Evolutionary conservation across 225 moss, liverwort and hornwort species (phyloP).

Genomic region (Pseudisothecium myosuroides): DNA sequence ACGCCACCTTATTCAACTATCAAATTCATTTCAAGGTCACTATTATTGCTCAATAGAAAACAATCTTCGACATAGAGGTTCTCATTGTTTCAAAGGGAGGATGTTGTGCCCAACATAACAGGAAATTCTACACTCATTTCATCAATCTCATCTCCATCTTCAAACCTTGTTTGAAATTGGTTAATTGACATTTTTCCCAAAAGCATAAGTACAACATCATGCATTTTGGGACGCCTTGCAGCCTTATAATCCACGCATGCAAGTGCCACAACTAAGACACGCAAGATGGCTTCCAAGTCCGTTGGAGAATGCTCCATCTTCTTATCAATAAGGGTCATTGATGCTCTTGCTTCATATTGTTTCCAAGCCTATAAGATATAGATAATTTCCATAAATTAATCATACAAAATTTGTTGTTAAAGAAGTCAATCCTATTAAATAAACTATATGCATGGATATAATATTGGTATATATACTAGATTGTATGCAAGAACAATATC

Average conservation of each 20-base stretch:
- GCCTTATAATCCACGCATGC: not conserved
- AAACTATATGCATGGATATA: too few relatives aligned
- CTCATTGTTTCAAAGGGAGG: too few relatives aligned
- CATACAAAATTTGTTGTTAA: not conserved
- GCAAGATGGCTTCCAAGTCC: not conserved
- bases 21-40: not conserved
- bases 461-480: too few relatives aligned
- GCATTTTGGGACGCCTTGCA: too few relatives aligned
- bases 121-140: too few relatives aligned
- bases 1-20: not conserved
- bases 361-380: not conserved
- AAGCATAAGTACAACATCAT: too few relatives aligned
- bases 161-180: too few relatives aligned
- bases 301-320: not conserved
- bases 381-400: not conserved
- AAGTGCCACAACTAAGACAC: not conserved
- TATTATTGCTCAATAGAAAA: not conserved
- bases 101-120: too few relatives aligned
- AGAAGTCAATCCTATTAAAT: not conserved
- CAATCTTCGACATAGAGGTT: too few relatives aligned
- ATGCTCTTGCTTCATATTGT: not conserved
- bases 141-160: too few relatives aligned
- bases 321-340: not conserved
- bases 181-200: too few relatives aligned
- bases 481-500: too few relatives aligned